These are phyloP conservation scores for Pezicula carpinea DNA, from an alignment of 2,329 filamentous ascomycete genomes.

Conservation along the genomic window DNA sequence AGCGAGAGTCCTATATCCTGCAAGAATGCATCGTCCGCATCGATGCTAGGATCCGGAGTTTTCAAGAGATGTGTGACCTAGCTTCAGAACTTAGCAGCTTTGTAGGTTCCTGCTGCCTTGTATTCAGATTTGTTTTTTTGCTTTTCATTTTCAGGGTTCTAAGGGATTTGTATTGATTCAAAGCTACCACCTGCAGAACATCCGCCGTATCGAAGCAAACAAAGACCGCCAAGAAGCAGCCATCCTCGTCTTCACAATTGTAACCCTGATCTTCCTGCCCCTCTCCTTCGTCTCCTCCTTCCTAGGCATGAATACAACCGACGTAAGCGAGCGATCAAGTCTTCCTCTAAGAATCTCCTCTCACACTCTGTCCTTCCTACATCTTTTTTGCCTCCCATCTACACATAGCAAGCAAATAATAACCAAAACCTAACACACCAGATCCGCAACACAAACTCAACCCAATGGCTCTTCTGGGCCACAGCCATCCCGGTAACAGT, in stretches of 20 bases:
- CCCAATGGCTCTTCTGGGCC: too few relatives aligned
- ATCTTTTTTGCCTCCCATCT: too few relatives aligned
- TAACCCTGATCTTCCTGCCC: constrained; percentile 31
- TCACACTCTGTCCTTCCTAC: constrained; percentile 28
- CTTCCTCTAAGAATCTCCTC: constrained; percentile 25
- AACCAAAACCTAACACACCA: too few relatives aligned
- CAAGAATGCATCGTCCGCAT: background rate
- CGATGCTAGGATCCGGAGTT: background rate
- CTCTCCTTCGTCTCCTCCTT: constrained; percentile 26
- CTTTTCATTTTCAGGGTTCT: too few relatives aligned
- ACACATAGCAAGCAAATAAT: too few relatives aligned
- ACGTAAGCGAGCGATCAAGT: constrained; percentile 28
- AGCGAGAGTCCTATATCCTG: background rate
- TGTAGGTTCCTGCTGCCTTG: background rate
- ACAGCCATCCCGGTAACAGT: too few relatives aligned
- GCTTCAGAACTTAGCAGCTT: constrained; percentile 21
- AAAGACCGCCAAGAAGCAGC: constrained; percentile 26
- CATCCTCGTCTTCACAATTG: constrained; percentile 29
- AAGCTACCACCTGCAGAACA: constrained; percentile 9
- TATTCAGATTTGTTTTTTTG: too few relatives aligned
- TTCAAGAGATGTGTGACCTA: constrained; percentile 23
- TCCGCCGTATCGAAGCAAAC: constrained; percentile 21
- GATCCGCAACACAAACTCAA: too few relatives aligned
- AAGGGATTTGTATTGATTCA: background rate
- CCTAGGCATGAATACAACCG: constrained; percentile 30